These are phyloP conservation scores for Byssoonygena ceratinophila DNA, from an alignment of 2,329 filamentous ascomycete species.

Conservation along the genomic window DNA sequence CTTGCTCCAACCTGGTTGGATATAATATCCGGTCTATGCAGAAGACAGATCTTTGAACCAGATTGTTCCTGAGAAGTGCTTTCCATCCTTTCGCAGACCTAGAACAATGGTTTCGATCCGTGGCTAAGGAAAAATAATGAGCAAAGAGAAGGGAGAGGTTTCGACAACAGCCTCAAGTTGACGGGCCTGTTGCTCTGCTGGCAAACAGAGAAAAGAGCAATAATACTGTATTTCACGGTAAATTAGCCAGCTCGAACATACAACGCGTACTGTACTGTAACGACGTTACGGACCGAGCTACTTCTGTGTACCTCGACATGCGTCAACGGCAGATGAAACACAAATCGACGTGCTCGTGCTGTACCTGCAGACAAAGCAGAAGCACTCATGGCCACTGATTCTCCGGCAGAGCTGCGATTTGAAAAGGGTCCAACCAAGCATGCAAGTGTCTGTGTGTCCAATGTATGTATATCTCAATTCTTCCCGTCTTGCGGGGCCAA, in stretches of 20 bases:
- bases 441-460: not conserved
- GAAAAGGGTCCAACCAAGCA: not conserved
- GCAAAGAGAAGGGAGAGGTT: no score
- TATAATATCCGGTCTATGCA: slow-evolving; percentile 1
- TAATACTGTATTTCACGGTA: slow-evolving; percentile 2
- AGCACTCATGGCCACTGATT: not conserved
- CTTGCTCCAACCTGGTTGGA: slow-evolving; percentile 1
- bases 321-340: slow-evolving; percentile 4
- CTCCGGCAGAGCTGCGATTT: not conserved
- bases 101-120: no score
- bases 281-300: not conserved
- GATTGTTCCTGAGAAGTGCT: not conserved
- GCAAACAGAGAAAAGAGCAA: not conserved
- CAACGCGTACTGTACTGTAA: not conserved
- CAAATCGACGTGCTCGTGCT: slow-evolving; percentile 2
- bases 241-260: not conserved
- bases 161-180: no score
- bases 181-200: no score
- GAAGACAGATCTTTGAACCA: not conserved
- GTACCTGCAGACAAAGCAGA: slow-evolving; percentile 8
- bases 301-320: slow-evolving; percentile 1
- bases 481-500: not conserved
- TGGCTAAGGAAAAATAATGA: no score
- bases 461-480: not conserved
- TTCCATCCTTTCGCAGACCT: no score